A percentile compares a stretch with the other conserved stretches of the same genome.
Conservation (phyloP, 2,329 filamentous ascomycete species). For the Trematosphaeria pertusa region DNA sequence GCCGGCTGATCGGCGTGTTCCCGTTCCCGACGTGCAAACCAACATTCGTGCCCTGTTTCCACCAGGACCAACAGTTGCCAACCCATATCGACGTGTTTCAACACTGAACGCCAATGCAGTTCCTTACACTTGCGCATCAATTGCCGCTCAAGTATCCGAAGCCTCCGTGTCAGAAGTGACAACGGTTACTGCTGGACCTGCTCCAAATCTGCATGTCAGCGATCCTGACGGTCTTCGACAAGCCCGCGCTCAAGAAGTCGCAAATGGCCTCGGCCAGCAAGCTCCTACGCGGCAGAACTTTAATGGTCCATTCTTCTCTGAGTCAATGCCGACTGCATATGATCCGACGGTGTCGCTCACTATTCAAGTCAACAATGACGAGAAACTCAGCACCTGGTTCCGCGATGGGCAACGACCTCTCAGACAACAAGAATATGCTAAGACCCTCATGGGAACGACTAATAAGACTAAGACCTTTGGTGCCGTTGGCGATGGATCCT, state of each 20-base stretch:
- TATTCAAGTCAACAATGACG: conserved; percentile 34
- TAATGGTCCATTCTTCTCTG: conserved; percentile 47
- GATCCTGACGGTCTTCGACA: conserved; percentile 32
- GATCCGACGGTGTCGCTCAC: conserved; percentile 34
- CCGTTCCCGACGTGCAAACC: conserved; percentile 26
- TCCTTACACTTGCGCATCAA: conserved; percentile 17
- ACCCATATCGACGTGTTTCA: conserved; percentile 25
- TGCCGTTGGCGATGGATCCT: conserved; percentile 17
- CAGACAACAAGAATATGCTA: conserved; percentile 35
- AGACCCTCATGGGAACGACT: conserved; percentile 29
- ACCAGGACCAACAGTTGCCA: conserved; percentile 30
- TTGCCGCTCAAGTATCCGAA: conserved; percentile 3
- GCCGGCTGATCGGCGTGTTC: conserved; percentile 37
- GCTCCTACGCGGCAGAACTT: conserved; percentile 43
- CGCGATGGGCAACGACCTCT: conserved; percentile 35
- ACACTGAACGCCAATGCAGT: conserved; percentile 25
- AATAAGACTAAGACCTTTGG: conserved; percentile 18
- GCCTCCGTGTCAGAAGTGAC: conserved; percentile 15
- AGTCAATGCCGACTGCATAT: conserved; percentile 34
- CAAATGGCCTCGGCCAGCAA: conserved; percentile 32
- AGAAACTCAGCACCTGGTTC: conserved; percentile 53
- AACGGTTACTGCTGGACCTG: conserved; percentile 11
- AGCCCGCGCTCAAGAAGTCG: conserved; percentile 24
- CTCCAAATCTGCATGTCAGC: conserved; percentile 30
- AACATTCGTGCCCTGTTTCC: conserved; percentile 20